Base-by-base conservation (phyloP, 192 early-diverging fungal species). In the Borealophlyctis nickersoniae region DNA sequence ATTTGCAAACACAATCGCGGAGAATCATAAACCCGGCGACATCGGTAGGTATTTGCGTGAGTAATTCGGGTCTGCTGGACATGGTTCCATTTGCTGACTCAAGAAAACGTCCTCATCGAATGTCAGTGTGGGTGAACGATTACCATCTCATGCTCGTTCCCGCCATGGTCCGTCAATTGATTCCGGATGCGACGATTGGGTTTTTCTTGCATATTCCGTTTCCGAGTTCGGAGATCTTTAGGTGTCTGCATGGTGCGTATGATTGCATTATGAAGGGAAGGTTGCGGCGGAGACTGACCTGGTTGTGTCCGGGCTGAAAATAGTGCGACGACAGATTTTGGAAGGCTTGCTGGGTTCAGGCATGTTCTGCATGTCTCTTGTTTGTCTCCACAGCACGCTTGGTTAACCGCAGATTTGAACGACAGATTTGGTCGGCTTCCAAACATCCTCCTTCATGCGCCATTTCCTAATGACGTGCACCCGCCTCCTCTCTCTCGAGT, bases 121-220 rank as follows among this genome's bases (percentile, higher is more conserved):
- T 22, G 49, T 16, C 69, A 88, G 85, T 98, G 60, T 98, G 94
- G 94, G 83, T 98, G 65, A 95, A 98, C 70, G 95, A 98, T 81
- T 98, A 98, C 69, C 95, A 98, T 71, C 77, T 98, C 53, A 91
- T 96, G 89, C 78, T 98, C 36, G 83, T 98, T 24, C 95, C 95
- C 3, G 75, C 73, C 50, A 88, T 98, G 85, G 74, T 98, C 32
- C 83, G 95, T 49, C 75, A 91, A 76, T 81, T 80, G 13, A 69
- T 95, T 29, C 95, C 95, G 1, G 66, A 82, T 27, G 94, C 94
- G 31, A 90, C 86, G 29, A 92, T 98, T 56, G 95, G 93, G 1
- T 96, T 98, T 76, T 98, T 96, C 64, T 71, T 98, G 60, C 95
- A 98, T 71, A 93, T 96, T 45, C 95, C 95, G 0, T 98, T 98